Conservation (phyloP, 495 filamentous ascomycete species). For the Hypoxylon rickii region DNA sequence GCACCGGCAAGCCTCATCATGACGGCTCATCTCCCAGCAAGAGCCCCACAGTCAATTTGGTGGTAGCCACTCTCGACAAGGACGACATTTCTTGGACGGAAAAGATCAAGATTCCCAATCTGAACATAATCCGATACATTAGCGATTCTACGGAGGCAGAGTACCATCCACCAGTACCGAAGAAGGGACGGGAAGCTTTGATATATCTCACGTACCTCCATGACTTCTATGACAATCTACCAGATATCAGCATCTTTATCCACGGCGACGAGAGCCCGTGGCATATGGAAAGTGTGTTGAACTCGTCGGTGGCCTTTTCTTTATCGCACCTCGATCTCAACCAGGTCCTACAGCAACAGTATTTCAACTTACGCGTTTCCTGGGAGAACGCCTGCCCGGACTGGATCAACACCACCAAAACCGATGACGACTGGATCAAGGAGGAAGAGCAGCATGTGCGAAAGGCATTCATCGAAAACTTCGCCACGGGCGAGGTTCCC, state of each 20-base stretch:
- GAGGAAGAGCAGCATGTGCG: conserved; percentile 64
- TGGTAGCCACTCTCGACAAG: conserved; percentile 59
- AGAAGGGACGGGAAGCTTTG: conserved; percentile 80
- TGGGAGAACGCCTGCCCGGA: conserved; percentile 59
- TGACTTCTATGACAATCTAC: conserved; percentile 70
- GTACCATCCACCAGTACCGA: conserved; percentile 64
- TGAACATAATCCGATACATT: conserved; percentile 65
- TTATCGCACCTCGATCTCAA: conserved; percentile 48
- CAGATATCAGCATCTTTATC: conserved; percentile 72
- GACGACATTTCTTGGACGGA: conserved; percentile 68
- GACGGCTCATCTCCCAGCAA: not conserved
- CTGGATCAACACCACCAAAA: conserved; percentile 61
- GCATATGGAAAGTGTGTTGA: conserved; percentile 63
- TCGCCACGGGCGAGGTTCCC: conserved; percentile 46
- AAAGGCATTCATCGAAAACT: conserved; percentile 37
- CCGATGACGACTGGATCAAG: conserved; percentile 56
- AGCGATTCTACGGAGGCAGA: conserved; percentile 64
- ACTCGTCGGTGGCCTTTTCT: conserved; percentile 46
- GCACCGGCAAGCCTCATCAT: conserved; percentile 4
- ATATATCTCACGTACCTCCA: conserved; percentile 74
- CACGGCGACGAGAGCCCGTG: conserved; percentile 69
- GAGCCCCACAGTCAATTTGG: conserved; percentile 48
- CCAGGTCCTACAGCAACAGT: conserved; percentile 50
- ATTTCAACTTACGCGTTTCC: conserved; percentile 57
- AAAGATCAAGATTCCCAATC: conserved; percentile 55